Evolutionary conservation across 352 stramenopile genomes (phyloP), one percentile per base, ranked within the genome.

Genomic region (Globisporangium carolinianum): DNA sequence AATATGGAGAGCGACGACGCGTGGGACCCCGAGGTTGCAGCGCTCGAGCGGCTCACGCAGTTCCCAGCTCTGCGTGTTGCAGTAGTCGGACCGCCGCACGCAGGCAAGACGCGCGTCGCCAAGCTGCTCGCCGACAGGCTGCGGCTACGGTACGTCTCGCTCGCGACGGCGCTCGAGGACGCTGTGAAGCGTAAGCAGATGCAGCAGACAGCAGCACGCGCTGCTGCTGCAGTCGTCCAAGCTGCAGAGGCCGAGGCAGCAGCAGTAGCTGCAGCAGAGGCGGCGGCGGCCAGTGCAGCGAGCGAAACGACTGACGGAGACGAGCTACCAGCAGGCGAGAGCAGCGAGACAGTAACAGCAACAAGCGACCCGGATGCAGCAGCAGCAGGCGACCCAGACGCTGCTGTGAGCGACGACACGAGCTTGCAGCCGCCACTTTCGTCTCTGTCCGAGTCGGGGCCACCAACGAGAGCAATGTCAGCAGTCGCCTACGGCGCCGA

Each of bases 51-150:
- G 47, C 57, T 91, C 9, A 62, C 69, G 41, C 60, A 61, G 38
- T 82, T 73, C 41, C 73, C 79, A 17, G 73, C 79, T 10, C 42
- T 86, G 11, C 70, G 66, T 14, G 42, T 89, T 18, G 63, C 73
- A 0, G 69, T 91, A n/a, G 73, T 89, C 9, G 81, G 79, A 0
- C 71, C 81, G 36, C 79, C 81, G 36, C 65, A 75, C 12, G 61
- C 57, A 17, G 79, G 81, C 2, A 91, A 88, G 61, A 82, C 76
- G 9, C 72, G 73, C 2, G 61, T 91, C 4, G 66, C 81, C 5
- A 65, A 60, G 53, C 55, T 73, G 7, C 60, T 91, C 17, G 75
- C 79, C 5, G 66, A 52, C 53, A 65, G 63, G 15, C 57, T 89
- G 36, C 53, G 59, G 4, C 62, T 91, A 12, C 70, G 67, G 48